Evolutionary conservation across 2,329 filamentous ascomycete genomes (phyloP).

Genomic region (Didymellaceae sp.): DNA sequence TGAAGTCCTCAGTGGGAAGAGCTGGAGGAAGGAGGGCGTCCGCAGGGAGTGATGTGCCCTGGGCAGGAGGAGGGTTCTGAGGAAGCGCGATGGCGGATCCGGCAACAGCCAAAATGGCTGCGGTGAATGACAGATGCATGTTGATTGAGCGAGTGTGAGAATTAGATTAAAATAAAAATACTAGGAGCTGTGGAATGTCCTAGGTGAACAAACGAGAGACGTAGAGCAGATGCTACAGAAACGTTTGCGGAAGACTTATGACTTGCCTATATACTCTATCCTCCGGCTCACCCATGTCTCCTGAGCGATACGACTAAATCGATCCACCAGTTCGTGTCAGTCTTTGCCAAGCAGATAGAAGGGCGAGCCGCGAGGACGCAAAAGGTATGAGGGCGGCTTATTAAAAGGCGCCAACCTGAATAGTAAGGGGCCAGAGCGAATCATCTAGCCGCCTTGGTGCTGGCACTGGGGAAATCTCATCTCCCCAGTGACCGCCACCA

Average conservation of each 20-base stretch:
- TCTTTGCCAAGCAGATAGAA: constrained; percentile 3
- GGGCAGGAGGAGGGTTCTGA: constrained; percentile 17
- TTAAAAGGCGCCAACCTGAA: constrained; percentile 14
- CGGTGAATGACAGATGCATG: constrained; percentile 17
- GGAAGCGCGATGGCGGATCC: constrained; percentile 17
- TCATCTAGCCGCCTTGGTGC: constrained; percentile 15
- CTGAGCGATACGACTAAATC: constrained; percentile 16
- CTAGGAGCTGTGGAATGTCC: constrained; percentile 11
- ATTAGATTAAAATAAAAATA: constrained; percentile 20
- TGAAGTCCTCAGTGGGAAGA: constrained; percentile 15
- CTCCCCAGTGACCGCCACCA: constrained; percentile 11
- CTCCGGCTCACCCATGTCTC: constrained; percentile 9
- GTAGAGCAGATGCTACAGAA: constrained; percentile 17
- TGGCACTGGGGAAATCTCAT: constrained; percentile 16
- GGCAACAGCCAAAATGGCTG: constrained; percentile 19
- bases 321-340: constrained; percentile 19
- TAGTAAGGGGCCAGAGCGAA: constrained; percentile 17
- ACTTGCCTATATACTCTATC: constrained; percentile 11
- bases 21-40: constrained; percentile 9
- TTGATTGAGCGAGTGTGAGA: constrained; percentile 10
- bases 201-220: constrained; percentile 17
- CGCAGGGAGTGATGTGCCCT: constrained; percentile 12
- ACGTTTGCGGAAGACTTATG: constrained; percentile 10
- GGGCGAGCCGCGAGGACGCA: constrained; percentile 8
- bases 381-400: constrained; percentile 16